A percentile compares a stretch with the other conserved stretches of the same genome.
phyloP scores from a whole-genome alignment of 345 rosid genomes.

The Rhodamnia argentea region DNA sequence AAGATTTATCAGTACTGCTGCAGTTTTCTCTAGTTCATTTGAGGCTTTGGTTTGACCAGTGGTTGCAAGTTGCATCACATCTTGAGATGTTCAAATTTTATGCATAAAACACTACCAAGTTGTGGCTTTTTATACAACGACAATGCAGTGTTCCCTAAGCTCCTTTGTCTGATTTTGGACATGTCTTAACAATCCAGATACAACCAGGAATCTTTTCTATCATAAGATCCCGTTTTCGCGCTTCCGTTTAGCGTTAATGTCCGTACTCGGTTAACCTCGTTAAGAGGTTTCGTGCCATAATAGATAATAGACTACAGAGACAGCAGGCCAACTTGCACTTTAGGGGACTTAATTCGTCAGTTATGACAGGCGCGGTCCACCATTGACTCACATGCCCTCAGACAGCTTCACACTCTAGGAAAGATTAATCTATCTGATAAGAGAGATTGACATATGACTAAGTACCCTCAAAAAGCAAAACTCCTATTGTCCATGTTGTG shows the following conservation, averaged over 20 bases:
- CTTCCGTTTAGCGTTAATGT: not conserved
- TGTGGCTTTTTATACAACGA: not conserved
- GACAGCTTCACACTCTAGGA: not conserved
- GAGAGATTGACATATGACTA: not conserved
- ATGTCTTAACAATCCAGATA: not conserved
- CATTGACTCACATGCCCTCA: not conserved
- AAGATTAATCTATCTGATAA: not conserved
- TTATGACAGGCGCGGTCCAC: not conserved
- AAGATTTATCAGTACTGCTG: not conserved
- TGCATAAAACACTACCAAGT: not conserved
- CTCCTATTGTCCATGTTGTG: not conserved
- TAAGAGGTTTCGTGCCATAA: not conserved
- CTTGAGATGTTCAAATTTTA: not conserved
- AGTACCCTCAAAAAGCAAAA: not conserved
- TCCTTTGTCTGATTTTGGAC: not conserved
- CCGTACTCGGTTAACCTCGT: not conserved
- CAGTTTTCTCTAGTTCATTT: not conserved
- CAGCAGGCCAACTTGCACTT: not conserved
- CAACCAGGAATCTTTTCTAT: not conserved
- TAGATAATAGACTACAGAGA: not conserved
- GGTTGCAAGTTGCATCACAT: not conserved
- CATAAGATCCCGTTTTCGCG: not conserved
- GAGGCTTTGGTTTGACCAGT: not conserved
- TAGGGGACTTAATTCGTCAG: not conserved
- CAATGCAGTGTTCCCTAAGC: not conserved